phyloP scores from a whole-genome alignment of 192 early-diverging fungal genomes.

The Backusella sp. region DNA sequence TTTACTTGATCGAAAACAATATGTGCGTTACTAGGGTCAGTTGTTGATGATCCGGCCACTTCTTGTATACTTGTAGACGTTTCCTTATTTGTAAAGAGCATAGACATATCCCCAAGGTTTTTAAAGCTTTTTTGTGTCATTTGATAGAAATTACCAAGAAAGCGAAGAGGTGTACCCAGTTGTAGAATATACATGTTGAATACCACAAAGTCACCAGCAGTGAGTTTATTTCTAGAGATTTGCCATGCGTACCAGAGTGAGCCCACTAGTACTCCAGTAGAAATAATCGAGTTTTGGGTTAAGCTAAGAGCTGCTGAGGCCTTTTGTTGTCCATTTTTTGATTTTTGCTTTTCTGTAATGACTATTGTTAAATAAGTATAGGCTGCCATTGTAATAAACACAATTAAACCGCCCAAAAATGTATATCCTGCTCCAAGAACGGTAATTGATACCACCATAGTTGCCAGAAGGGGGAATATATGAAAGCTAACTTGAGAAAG shows the following conservation, averaged over 20 bases:
- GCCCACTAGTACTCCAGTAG: slow-evolving; percentile 76
- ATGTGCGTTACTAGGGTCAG: slow-evolving; percentile 39
- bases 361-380: slow-evolving; percentile 77
- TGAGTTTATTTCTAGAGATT: slow-evolving; percentile 64
- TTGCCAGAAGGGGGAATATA: slow-evolving; percentile 81
- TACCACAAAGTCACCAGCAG: slow-evolving; percentile 82
- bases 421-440: slow-evolving; percentile 67
- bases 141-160: slow-evolving; percentile 92
- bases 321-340: slow-evolving; percentile 75
- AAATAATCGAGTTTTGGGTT: slow-evolving; percentile 85
- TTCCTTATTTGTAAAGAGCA: slow-evolving; percentile 65
- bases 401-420: slow-evolving; percentile 71
- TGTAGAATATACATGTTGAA: slow-evolving; percentile 88
- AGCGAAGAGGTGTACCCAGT: slow-evolving; percentile 82
- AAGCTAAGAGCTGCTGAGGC: slow-evolving; percentile 74
- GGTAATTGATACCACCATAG: slow-evolving; percentile 77
- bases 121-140: slow-evolving; percentile 88
- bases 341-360: slow-evolving; percentile 73
- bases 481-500: slow-evolving; percentile 85
- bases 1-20: slow-evolving; percentile 69
- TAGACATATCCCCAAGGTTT: slow-evolving; percentile 96
- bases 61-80: slow-evolving; percentile 59
- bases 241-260: slow-evolving; percentile 78
- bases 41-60: slow-evolving; percentile 50
- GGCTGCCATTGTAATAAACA: slow-evolving; percentile 80